Evolutionary conservation across 2,329 filamentous ascomycete species (phyloP), one percentile per base, ranked within the genome.

Genomic region (Nemania abortiva): DNA sequence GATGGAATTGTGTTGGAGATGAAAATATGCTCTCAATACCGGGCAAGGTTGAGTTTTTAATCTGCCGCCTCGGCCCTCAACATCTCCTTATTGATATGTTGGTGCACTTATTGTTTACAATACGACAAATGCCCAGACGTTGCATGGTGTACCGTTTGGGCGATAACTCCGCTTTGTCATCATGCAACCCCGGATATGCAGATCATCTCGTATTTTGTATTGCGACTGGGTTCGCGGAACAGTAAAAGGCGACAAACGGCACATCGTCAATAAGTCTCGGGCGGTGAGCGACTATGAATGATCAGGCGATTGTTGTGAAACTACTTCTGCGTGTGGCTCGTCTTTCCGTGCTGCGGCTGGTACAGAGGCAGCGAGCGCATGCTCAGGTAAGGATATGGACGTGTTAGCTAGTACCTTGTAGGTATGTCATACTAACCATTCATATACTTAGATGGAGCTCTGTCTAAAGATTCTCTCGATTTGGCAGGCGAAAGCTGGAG

Each of bases 191-290:
- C 29, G 49, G 52, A 54, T 9, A 53, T 63, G 66, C 66, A 69
- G 67, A 66, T 69, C 63, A 69, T 31, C 67, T 69, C 67, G 67
- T 69, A 62, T 34, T 34, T 34, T 34, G n/a, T n/a, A n/a, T 69
- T 66, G 49, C 47, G 29, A 45, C 58, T 45, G 29, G 58, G 47
- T 39, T 57, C 57, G 37, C 67, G 3, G 31, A 55, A 58, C 18
- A 45, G 54, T 45, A 55, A 55, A 47, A 50, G 49, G 37, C 47
- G 47, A 63, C 37, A 39, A 34, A 22, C 37, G 15, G 34, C 24
- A 57, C 27, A 45, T 34, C 45, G 22, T n/a, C n/a, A 45, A 39
- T 2, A 18, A 5, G 45, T 45, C 15, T 3, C 34, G 11, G 18
- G 59, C 65, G 58, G 65, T 67, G 65, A 63, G 37, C 45, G n/a